These are phyloP conservation scores for Nicotiana undulata DNA, from an alignment of 257 asterid species.

Conservation along the genomic window DNA sequence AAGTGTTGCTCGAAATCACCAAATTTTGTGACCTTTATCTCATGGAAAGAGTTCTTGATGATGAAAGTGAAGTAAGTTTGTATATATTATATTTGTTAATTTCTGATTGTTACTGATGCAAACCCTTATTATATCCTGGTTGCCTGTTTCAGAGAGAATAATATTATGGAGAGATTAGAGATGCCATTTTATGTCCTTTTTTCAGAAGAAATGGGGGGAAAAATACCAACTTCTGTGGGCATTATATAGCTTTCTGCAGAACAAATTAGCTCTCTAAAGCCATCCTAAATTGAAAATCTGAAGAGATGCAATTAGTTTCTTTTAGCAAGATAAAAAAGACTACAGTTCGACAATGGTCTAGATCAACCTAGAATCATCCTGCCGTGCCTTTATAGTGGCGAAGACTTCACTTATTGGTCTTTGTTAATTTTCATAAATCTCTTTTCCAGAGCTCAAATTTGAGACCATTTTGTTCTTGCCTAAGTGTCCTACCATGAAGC, in stretches of 20 bases:
- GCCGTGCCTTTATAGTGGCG: not conserved
- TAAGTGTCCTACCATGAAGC: not conserved
- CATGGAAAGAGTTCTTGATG: constrained; percentile 94
- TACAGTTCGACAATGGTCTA: not conserved
- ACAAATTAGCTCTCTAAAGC: not conserved
- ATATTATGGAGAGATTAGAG: not conserved
- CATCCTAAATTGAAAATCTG: not conserved
- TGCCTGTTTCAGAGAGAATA: not conserved
- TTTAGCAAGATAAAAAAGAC: not conserved
- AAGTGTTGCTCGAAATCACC: constrained; percentile 83
- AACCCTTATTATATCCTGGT: not conserved
- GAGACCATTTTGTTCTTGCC: not conserved
- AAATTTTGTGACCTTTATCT: constrained; percentile 91
- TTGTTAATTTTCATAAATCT: not conserved
- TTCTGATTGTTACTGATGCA: not conserved
- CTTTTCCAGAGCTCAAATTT: not conserved
- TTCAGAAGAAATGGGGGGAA: not conserved
- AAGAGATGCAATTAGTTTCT: not conserved
- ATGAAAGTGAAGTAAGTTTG: constrained; percentile 67
- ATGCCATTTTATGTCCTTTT: not conserved
- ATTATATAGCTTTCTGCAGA: not conserved
- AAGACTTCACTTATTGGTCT: not conserved
- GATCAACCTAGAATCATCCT: not conserved
- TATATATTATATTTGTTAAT: not conserved
- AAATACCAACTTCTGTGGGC: not conserved